These are phyloP conservation scores for Penicillium angulare DNA, from an alignment of 495 filamentous ascomycete species.

Conservation along the genomic window DNA sequence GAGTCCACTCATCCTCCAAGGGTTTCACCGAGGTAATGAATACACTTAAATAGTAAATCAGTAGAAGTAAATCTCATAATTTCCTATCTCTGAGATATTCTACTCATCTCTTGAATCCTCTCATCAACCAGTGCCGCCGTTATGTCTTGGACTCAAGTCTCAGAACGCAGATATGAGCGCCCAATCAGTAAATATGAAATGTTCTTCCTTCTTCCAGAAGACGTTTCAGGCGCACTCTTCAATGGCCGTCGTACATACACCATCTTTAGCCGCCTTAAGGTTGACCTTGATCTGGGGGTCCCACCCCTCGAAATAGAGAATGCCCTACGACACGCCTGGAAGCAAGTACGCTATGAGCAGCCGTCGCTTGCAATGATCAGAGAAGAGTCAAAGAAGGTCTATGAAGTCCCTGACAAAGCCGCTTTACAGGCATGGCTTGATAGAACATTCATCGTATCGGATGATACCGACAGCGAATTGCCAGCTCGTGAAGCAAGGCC, in stretches of 20 bases:
- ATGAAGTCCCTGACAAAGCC: neutral
- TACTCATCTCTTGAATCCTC: too few relatives aligned
- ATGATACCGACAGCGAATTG: neutral
- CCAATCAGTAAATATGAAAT: neutral
- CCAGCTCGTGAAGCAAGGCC: neutral
- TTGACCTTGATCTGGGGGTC: neutral
- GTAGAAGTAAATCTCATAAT: too few relatives aligned
- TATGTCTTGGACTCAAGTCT: conserved; percentile 2
- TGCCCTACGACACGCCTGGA: neutral
- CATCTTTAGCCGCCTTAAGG: neutral
- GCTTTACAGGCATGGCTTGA: neutral
- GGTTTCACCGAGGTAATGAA: too few relatives aligned
- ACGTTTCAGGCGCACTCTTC: neutral
- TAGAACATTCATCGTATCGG: neutral
- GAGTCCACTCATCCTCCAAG: too few relatives aligned
- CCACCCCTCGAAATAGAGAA: neutral
- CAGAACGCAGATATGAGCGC: neutral
- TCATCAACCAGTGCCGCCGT: too few relatives aligned
- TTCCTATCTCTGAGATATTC: too few relatives aligned
- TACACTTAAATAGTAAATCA: too few relatives aligned
- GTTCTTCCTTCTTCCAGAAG: neutral
- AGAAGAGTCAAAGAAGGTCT: neutral
- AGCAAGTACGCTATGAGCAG: conserved; percentile 1
- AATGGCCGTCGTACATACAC: neutral
- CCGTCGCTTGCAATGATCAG: neutral